Evolutionary conservation across 2,329 filamentous ascomycete genomes (phyloP), one percentile per base, ranked within the genome.

Genomic region (Fusarium ramigenum): DNA sequence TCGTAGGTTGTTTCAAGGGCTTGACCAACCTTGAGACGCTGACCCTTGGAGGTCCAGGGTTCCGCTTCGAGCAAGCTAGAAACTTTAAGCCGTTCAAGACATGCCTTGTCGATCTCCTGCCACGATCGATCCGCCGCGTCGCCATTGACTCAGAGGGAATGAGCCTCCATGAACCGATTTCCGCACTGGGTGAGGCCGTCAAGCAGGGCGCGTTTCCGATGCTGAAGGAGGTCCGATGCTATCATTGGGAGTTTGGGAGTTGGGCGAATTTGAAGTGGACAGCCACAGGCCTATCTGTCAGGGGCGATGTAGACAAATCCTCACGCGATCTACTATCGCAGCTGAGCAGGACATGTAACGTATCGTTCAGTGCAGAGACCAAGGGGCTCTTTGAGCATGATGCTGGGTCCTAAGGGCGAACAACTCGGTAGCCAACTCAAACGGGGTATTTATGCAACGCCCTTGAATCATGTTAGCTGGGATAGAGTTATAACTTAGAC

Each of bases 301-400:
- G 4, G 43, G 0, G 2, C 16, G 10, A 19, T 4, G 18, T 7
- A 10, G 8, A 0, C 23, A 25, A 9, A 10, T 23, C 3, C 42
- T 25, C 8, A 18, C 10, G 4, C 5, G 4, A 1, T 25, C 43
- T 15, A 21, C 19, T 46, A 21, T 21, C 18, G 25, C 44, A 15
- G 25, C 25, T 46, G 12, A 46, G 25, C 44, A 28, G 2, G 5
- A 28, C 25, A 46, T 28, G 25, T 28, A 28, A 28, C 12, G 44
- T 28, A 46, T 46, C 18, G 25, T 28, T 46, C 23, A 28, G 43
- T 46, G 44, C 25, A 46, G 11, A 21, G 25, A 21, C 3, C 18
- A 21, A 21, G 44, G 12, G 18, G 25, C 43, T 21, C 15, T 46
- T 46, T 46, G 18, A 28, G 9, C 43, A 4, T 5, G 21, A 42